phyloP scores from a whole-genome alignment of 2,329 filamentous ascomycete genomes.

The Pseudofabraea citricarpa region DNA sequence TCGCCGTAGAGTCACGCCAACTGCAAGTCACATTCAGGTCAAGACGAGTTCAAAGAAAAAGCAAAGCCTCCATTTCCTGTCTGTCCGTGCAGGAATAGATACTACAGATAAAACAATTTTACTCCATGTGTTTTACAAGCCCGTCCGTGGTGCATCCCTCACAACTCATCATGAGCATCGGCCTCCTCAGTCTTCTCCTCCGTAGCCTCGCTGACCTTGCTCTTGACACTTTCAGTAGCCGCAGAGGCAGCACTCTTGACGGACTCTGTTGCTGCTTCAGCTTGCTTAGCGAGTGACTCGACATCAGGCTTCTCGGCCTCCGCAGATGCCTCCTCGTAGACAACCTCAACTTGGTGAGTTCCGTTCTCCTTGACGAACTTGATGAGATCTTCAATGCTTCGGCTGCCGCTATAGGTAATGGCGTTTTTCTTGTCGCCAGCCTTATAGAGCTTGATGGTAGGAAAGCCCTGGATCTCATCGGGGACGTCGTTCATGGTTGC shows the following conservation, averaged over 20 bases:
- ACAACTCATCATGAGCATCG: slow-evolving; percentile 69
- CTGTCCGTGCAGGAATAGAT: slow-evolving; percentile 13
- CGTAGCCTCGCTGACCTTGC: slow-evolving; percentile 41
- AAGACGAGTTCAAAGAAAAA: too few relatives aligned
- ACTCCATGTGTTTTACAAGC: slow-evolving; percentile 6
- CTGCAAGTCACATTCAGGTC: too few relatives aligned
- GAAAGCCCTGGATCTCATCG: slow-evolving; percentile 95
- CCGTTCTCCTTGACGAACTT: slow-evolving; percentile 94
- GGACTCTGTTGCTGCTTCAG: slow-evolving; percentile 31
- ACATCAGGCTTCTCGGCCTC: slow-evolving; percentile 36
- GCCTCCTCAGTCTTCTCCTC: slow-evolving; percentile 30
- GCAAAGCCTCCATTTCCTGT: slow-evolving; percentile 4
- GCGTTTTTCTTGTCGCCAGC: slow-evolving; percentile 83
- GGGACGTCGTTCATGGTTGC: slow-evolving; percentile 95
- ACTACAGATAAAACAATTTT: slow-evolving; percentile 19
- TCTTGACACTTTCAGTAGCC: slow-evolving; percentile 42
- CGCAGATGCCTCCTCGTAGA: slow-evolving; percentile 49
- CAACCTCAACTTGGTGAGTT: slow-evolving; percentile 74
- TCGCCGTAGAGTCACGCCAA: too few relatives aligned
- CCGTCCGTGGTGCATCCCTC: slow-evolving; percentile 36
- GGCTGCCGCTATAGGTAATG: slow-evolving; percentile 80
- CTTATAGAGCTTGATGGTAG: slow-evolving; percentile 96
- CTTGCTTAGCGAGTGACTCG: slow-evolving; percentile 34
- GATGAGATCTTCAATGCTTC: slow-evolving; percentile 86
- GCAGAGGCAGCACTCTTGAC: slow-evolving; percentile 36